Base-by-base conservation (phyloP, 345 rosid genomes). In the Citropsis articulata region DNA sequence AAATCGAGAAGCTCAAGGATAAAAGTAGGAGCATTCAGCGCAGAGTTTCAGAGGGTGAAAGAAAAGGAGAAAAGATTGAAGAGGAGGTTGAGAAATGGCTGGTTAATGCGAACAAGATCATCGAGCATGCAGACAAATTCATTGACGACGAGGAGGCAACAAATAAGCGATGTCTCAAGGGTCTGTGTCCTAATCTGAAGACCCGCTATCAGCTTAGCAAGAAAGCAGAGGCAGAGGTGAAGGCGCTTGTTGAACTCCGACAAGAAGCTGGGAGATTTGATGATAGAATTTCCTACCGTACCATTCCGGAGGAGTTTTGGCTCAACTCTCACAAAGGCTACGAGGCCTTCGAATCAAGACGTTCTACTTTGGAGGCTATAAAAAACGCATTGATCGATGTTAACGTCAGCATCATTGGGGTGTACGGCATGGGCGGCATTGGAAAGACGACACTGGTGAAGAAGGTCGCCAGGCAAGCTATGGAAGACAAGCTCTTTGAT, bases 381-480 rank as follows among this genome's bases (percentile, higher is more conserved):
- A 1, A 73, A 59, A 28, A 16, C 7, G 75, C 79, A 8, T 22
- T 70, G 22, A 63, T 4, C 21, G 75, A 69, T 28, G 56, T 57
- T 42, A 77, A 9, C 16, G 57, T 78, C 24, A 40, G 40, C 24
- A 24, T 56, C 19, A 31, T 81, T 72, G 83, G 83, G 21, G 27
- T 81, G 7, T 33, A 65, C 19, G 83, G 80, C 7, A 14, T 16
- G 25, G 19, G 71, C 2, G 76, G 80, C 22, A 24, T 76, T 22
- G 83, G 83, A 14, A 81, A 81, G 61, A 77, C 64, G 2, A 81
- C 71, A n/a, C 56, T 81, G n/a, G 69, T 40, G 33, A 77, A 69
- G 28, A n/a, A 57, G 38, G 14, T 57, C 19, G 35, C 65, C 0
- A 59, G 50, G 21, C 66, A 62, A 12, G 66, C 66, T 35, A 12